Conservation (phyloP, 371 early-diverging fungal genomes). For the Rhizomucor pusillus region DNA sequence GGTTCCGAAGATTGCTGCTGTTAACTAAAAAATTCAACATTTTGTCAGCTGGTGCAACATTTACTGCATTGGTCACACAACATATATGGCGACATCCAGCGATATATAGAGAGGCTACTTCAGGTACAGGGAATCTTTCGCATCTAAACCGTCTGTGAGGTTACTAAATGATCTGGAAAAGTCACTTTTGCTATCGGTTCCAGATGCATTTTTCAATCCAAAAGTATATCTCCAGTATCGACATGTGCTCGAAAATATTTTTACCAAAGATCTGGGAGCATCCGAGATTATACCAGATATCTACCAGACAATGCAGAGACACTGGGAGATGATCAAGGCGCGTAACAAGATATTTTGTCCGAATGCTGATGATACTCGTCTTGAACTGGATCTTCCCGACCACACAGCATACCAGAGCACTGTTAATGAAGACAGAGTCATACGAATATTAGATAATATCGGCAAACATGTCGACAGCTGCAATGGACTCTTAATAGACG, state of each 20-base stretch:
- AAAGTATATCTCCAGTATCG: constrained; percentile 48
- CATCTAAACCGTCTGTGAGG: too few relatives aligned
- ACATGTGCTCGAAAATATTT: constrained; percentile 29
- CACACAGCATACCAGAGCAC: too few relatives aligned
- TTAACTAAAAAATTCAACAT: neutral
- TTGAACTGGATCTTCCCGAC: too few relatives aligned
- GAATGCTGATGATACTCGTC: too few relatives aligned
- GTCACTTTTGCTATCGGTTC: constrained; percentile 60
- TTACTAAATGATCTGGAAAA: constrained; percentile 7
- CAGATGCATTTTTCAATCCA: constrained; percentile 68
- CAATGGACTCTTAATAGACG: constrained; percentile 26
- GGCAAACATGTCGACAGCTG: constrained; percentile 35
- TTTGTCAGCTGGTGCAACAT: constrained; percentile 11
- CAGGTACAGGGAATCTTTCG: constrained; percentile 32
- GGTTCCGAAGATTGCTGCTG: neutral
- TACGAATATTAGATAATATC: constrained; percentile 39
- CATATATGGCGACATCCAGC: constrained; percentile 6
- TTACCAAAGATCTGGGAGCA: constrained; percentile 7
- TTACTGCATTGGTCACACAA: constrained; percentile 1
- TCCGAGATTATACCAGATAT: constrained; percentile 18
- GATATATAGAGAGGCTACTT: constrained; percentile 53
- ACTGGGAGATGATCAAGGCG: constrained; percentile 44
- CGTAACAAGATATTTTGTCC: constrained; percentile 47
- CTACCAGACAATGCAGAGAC: constrained; percentile 28
- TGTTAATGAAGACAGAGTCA: constrained; percentile 35